These are phyloP conservation scores for Trichosporon sp. DNA, from an alignment of 1,284 basidiomycete genomes.

Conservation along the genomic window DNA sequence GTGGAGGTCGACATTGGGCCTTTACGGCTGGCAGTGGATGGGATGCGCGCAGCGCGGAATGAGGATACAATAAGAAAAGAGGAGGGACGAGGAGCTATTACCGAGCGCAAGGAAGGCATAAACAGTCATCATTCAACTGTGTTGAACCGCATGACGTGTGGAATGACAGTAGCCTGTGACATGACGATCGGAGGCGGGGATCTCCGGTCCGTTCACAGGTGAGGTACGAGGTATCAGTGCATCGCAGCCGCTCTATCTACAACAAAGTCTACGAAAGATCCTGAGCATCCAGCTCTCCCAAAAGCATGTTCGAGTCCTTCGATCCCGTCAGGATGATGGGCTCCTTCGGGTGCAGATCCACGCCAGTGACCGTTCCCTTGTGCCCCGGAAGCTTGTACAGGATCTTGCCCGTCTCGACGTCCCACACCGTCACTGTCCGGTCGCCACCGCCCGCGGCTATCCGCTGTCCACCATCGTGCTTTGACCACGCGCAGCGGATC, in stretches of 20 bases:
- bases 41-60: neutral
- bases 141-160: neutral
- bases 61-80: neutral
- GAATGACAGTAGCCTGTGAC: neutral
- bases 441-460: constrained; percentile 61
- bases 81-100: neutral
- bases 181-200: constrained; percentile 4
- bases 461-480: constrained; percentile 53
- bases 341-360: constrained; percentile 79
- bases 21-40: neutral
- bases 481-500: constrained; percentile 71
- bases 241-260: neutral
- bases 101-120: neutral
- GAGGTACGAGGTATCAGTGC: neutral
- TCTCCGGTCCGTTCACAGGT: neutral
- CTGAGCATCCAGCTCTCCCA: constrained; percentile 77
- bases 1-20: neutral
- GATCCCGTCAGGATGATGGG: constrained; percentile 86
- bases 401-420: constrained; percentile 80
- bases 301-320: constrained; percentile 83
- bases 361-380: constrained; percentile 86
- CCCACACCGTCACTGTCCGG: constrained; percentile 80
- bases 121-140: neutral
- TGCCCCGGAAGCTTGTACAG: constrained; percentile 91
- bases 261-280: constrained; percentile 44